Evolutionary conservation across 2,329 filamentous ascomycete genomes (phyloP), one percentile per base, ranked within the genome.

Genomic region (Fusarium protoensiforme): DNA sequence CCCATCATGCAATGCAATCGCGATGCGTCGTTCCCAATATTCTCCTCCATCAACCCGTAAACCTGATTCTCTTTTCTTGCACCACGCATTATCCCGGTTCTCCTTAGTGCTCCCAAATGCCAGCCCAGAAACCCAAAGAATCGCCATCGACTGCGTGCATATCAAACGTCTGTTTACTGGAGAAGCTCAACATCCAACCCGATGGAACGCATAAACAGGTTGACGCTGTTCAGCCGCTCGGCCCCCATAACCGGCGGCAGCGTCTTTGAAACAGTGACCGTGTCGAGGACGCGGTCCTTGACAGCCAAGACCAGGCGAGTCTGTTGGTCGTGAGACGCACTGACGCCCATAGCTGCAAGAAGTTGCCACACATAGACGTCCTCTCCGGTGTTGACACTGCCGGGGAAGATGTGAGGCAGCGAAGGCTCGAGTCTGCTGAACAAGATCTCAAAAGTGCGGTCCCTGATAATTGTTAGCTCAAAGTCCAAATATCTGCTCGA

Each of bases 301-400:
- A 99, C 96, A 43, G 95, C 95, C 78, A 98, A 90, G 11, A 99
- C 96, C 64, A 99, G 88, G 66, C 95, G 90, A 81, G 98, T 96
- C 83, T 99, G 96, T 84, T 99, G 96, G 75, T 98, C 95, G 16
- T 95, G 94, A 79, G 91, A 95, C 36, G 96, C 96, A 60, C 94
- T 95, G 73, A 98, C 96, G 71, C 96, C 96, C 83, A 98, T 94
- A 14, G 96, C 95, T 10, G 96, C 96, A 73, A 99, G 88, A 81
- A 98, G 97, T 83, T 98, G 96, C 96, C 96, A 99, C 41, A 98
- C 94, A 79, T 98, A 97, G 79, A 98, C 92, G 79, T 99, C 96
- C 75, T 98, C 95, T 58, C 94, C 93, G 9, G 94, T 92, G 73
- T 94, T 95, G 78, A 97, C 94, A n/a, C 93, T 93, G 22, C 93